Base-by-base conservation (phyloP, 192 early-diverging fungal genomes). In the Coemansia sp. region DNA sequence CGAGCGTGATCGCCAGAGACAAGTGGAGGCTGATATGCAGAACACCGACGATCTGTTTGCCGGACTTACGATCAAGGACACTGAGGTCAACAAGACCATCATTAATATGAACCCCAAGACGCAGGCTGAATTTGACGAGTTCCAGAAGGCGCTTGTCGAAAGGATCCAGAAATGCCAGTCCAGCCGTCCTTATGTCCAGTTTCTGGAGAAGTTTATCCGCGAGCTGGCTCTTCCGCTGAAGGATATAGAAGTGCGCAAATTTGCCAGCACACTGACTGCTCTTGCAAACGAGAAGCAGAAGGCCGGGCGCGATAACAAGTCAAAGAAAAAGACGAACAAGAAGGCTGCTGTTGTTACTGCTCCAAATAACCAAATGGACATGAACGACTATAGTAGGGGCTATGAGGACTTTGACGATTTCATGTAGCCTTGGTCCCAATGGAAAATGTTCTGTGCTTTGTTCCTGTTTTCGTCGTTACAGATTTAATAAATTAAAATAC, bases 231-330 rank as follows among this genome's bases (percentile, higher is more conserved):
- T 71, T 22, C 83, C 88, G 9, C 73, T 88, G 37, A 86, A 82
- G 73, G 90, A 92, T 59, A 67, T 79, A 6, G 90, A 92, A 42
- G 85, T 90, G 11, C 80, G 87, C 62, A 90, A 90, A 67, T 64
- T 84, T 36, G 60, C 89, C 16, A 83, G 83, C 69, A 79, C 88
- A 8, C 66, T 93, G 72, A 87, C 86, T 4, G 80, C 84, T 3
- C 70, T 93, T 61, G 91, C 89, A 55, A 90, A 90, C 65, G 91
- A 92, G 81, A 91, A 93, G 81, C 86, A 90, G 74, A 86, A 79
- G 58, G 82, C 83, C 18, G 76, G 80, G 10, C 81, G 84, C 59
- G 91, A 92, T 19, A 84, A 76, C 3, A 93, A 93, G 85, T 69
- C 76, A 52, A 90, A 90, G 83, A 91, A 92, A 84, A 90, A 88